Evolutionary conservation across 1,284 basidiomycete genomes (phyloP), one percentile per base, ranked within the genome.

Genomic region (Boletus hoseneyae): DNA sequence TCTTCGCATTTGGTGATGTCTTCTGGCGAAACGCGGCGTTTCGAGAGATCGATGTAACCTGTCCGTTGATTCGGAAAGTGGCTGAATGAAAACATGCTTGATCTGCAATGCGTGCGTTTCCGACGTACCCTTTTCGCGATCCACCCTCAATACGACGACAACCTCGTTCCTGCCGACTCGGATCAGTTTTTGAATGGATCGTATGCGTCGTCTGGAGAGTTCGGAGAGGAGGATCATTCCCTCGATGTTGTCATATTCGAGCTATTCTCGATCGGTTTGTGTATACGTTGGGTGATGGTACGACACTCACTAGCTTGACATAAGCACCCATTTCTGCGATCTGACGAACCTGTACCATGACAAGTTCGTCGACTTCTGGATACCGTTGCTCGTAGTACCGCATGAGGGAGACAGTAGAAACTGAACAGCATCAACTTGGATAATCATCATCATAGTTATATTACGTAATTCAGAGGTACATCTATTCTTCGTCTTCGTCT

Each of bases 281-380:
- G 18, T n/a, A 29, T 35, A 3, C 8, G 32, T 39, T 29, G 6
- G n/a, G 5, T 18, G 47, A 29, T 12, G n/a, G 12, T 3, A 38
- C n/a, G 6, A 9, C 29, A 76, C 90, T 63, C 59, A 95, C 93
- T 61, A 99, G 80, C 71, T 97, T 97, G 60, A 99, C 97, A 70
- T 99, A 99, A 45, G 97, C 96, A 49, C 97, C 96, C 95, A 98
- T 99, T 73, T 99, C 96, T 52, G 94, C 94, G 63, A 99, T 99
- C 75, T 97, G 93, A 70, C 93, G 91, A 57, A 99, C 96, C 71
- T 98, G 95, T 41, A 97, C 95, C 95, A 98, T 97, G 70, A 98
- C 95, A 55, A 98, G 85, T 71, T 97, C 92, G 70, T 99, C 96
- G 51, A 97, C 90, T 72, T 93, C 87, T 27, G 87, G 88, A 63